These are phyloP conservation scores for Ceratobasidium sp. DNA, from an alignment of 1,284 basidiomycete genomes.

Conservation along the genomic window DNA sequence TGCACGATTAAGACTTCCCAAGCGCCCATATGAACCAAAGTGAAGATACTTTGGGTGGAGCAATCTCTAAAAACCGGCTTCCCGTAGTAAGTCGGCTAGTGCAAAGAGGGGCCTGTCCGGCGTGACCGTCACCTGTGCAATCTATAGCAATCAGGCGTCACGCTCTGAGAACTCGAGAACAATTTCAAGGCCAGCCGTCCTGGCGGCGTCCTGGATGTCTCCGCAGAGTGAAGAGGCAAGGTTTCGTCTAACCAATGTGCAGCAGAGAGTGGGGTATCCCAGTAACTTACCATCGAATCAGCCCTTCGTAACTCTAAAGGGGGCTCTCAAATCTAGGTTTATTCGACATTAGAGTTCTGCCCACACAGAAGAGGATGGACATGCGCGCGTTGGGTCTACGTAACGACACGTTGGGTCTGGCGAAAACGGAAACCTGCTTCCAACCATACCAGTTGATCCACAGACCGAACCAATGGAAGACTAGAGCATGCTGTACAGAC, in stretches of 20 bases:
- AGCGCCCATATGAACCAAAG: constrained; percentile 51
- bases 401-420: constrained; percentile 84
- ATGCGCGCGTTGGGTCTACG: constrained; percentile 77
- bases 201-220: constrained; percentile 56
- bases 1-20: constrained; percentile 55
- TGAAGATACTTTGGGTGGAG: constrained; percentile 19
- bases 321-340: constrained; percentile 85
- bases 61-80: constrained; percentile 57
- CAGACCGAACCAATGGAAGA: background rate
- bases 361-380: constrained; percentile 3
- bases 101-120: constrained; percentile 51
- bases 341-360: constrained; percentile 29
- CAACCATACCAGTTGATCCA: constrained; percentile 42
- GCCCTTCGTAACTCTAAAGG: constrained; percentile 92
- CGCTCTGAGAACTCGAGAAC: constrained; percentile 57
- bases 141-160: constrained; percentile 55
- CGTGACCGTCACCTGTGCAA: constrained; percentile 56
- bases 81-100: constrained; percentile 44
- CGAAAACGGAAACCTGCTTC: constrained; percentile 79
- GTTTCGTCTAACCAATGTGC: constrained; percentile 79
- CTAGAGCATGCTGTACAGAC: constrained; percentile 82
- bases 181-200: constrained; percentile 53
- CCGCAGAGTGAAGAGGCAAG: constrained; percentile 55
- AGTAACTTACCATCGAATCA: constrained; percentile 95
- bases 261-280: constrained; percentile 96